Evolutionary conservation across 805 yeast species (phyloP), one percentile per base, ranked within the genome.

Genomic region (Komagataella kurtzmanii): DNA sequence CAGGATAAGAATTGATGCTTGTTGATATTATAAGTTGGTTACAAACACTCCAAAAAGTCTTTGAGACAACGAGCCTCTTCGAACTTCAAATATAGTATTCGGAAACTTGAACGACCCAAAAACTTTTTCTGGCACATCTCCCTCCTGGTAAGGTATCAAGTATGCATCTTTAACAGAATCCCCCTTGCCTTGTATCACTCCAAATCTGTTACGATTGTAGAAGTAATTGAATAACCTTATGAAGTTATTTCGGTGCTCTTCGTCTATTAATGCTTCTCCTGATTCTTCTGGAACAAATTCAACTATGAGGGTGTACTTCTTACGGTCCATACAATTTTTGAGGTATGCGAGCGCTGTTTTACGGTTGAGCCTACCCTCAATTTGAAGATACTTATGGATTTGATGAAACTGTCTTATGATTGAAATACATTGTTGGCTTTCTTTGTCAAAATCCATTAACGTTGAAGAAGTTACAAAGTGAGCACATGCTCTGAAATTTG

Each of bases 351-450:
- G 79, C 1, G 88, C 95, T 50, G 66, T 70, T 5, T 55, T 52
- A 3, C 69, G 59, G 58, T 77, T 81, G 47, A 88, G 69, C 52
- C 88, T 71, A 3, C 95, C 95, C 54, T 79, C 82, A 47, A 86
- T 65, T 30, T 67, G 67, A 56, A 81, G 63, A 43, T 64, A 56
- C 46, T 59, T 50, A n/a, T n/a, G 17, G 10, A 18, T n/a, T n/a
- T 44, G 46, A 8, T 14, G 23, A 19, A 19, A 44, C 19, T 18
- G 23, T 44, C 46, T n/a, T 8, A 19, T 19, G 23, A 44, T 18
- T 12, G 46, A 12, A 7, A 18, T 19, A 19, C 46, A 17, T 5
- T 44, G 19, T 44, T 44, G 10, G 46, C 46, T 5, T n/a, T 17
- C 19, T 17, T 12, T 14, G 12, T 17, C 46, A 30, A 30, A 30